Base-by-base conservation (phyloP, 2,329 filamentous ascomycete species). In the Pseudopyricularia javanii region DNA sequence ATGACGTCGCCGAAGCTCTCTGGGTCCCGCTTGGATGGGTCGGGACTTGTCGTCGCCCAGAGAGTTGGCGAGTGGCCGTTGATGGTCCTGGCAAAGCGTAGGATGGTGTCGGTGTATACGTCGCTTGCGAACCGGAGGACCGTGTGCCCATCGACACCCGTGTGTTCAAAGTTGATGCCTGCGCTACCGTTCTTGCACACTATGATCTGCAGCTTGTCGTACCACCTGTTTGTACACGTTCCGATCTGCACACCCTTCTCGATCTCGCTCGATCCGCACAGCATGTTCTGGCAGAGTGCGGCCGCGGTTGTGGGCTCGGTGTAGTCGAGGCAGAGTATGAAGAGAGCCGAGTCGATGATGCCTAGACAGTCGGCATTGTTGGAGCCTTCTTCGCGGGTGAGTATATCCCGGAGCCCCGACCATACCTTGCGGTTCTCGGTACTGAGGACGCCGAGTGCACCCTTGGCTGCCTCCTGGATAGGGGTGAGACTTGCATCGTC, bases 131-230 rank as follows among this genome's bases (percentile, higher is more conserved):
- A 97, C 6, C 93, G 85, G 52, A 98, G 78, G 22, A 98, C 93
- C 0, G 93, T 98, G 65, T 98, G 93, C 1, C 93, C 93, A 62
- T 98, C 93, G 5, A 98, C 91, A 59, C 93, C 93, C 0, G 93
- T 98, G 64, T 98, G 93, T 67, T 98, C 93, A 62, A 98, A 97
- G 70, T 98, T 98, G 80, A 98, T 97, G 6, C 93, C 93, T 0
- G 93, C 93, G 63, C 89, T 95, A 54, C 93, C 93, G 68, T 97
- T 98, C 72, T 95, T 95, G 76, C 93, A 97, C 50, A 98, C 93
- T 53, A 98, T 97, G 57, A 98, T 96, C 65, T 98, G 93, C 49
- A 98, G 76, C 72, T 98, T 98, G 71, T 98, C 93, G 64, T 98
- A 98, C 93, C 93, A 98, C 56, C 93, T 79, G 68, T 98, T 98